These are phyloP conservation scores for Grifola frondosa DNA, from an alignment of 1,284 basidiomycete genomes.

Conservation along the genomic window DNA sequence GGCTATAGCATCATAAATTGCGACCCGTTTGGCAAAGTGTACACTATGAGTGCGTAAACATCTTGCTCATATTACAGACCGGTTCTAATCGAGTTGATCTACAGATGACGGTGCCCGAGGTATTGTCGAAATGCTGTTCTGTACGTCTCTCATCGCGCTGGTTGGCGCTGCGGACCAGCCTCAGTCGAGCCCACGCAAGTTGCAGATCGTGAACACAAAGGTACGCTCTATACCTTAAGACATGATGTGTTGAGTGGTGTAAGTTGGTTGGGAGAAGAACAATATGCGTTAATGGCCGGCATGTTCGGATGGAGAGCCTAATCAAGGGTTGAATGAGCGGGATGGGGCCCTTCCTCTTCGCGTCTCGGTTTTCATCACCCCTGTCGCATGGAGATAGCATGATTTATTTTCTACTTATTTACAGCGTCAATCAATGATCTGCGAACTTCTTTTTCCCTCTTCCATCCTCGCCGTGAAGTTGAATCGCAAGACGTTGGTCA, in stretches of 20 bases:
- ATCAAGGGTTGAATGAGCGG: too few species aligned
- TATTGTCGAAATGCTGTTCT: slow-evolving; percentile 99
- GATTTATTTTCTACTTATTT: not conserved
- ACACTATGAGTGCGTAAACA: slow-evolving; percentile 79
- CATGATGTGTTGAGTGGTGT: too few species aligned
- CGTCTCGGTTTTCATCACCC: not conserved
- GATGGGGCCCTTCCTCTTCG: too few species aligned
- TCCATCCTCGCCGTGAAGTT: slow-evolving; percentile 95
- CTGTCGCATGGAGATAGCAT: not conserved
- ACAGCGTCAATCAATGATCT: slow-evolving; percentile 97
- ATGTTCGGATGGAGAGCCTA: too few species aligned
- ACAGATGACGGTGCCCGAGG: slow-evolving; percentile 91
- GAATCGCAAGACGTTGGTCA: slow-evolving; percentile 94
- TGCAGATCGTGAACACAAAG: slow-evolving; percentile 99
- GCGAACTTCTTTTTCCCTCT: slow-evolving; percentile 96
- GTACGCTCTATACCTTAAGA: too few species aligned
- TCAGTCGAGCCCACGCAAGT: slow-evolving; percentile 83
- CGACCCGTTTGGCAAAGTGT: slow-evolving; percentile 96
- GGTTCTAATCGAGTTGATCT: not conserved
- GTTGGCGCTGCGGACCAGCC: slow-evolving; percentile 93
- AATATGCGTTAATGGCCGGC: too few species aligned
- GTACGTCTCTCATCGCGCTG: slow-evolving; percentile 94
- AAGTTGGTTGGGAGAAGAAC: too few species aligned
- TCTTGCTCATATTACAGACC: not conserved
- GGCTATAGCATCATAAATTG: slow-evolving; percentile 98